These are phyloP conservation scores for Ogataea chonburiensis DNA, from an alignment of 805 yeast species.

Conservation along the genomic window DNA sequence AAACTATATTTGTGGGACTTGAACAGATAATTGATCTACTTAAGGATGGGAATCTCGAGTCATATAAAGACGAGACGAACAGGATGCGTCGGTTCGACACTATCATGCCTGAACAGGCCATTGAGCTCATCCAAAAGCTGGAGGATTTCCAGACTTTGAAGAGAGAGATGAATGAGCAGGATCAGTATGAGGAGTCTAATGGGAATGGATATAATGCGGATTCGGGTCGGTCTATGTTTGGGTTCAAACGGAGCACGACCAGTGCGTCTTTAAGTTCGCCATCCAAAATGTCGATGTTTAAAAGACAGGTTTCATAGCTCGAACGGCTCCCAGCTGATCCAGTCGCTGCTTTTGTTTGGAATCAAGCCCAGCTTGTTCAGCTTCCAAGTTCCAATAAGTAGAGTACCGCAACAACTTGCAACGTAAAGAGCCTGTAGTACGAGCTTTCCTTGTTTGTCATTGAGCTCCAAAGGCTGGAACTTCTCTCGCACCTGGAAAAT, in stretches of 20 bases:
- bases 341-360: slow-evolving; percentile 84
- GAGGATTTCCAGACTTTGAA: slow-evolving; percentile 29
- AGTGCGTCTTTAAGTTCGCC: slow-evolving; percentile 18
- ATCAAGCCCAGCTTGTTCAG: slow-evolving; percentile 84
- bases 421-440: slow-evolving; percentile 30
- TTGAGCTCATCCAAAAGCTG: slow-evolving; percentile 56
- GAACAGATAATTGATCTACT: slow-evolving; percentile 77
- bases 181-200: slow-evolving; percentile 3
- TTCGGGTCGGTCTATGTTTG: slow-evolving; percentile 27
- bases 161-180: slow-evolving; percentile 15
- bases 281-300: slow-evolving; percentile 22
- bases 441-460: slow-evolving; percentile 23
- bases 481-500: slow-evolving; percentile 54
- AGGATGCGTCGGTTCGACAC: slow-evolving; percentile 71
- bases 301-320: slow-evolving; percentile 10
- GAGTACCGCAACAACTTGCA: slow-evolving; percentile 47
- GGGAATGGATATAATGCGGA: slow-evolving; percentile 13
- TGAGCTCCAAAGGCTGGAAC: slow-evolving; percentile 41
- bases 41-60: slow-evolving; percentile 60
- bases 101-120: slow-evolving; percentile 71
- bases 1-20: slow-evolving; percentile 73
- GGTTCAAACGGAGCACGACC: slow-evolving; percentile 25
- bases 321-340: slow-evolving; percentile 81
- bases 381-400: slow-evolving; percentile 82
- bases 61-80: slow-evolving; percentile 53